Conservation (phyloP, 176 grass and related monocot species). For the Cenchrus purpureus region DNA sequence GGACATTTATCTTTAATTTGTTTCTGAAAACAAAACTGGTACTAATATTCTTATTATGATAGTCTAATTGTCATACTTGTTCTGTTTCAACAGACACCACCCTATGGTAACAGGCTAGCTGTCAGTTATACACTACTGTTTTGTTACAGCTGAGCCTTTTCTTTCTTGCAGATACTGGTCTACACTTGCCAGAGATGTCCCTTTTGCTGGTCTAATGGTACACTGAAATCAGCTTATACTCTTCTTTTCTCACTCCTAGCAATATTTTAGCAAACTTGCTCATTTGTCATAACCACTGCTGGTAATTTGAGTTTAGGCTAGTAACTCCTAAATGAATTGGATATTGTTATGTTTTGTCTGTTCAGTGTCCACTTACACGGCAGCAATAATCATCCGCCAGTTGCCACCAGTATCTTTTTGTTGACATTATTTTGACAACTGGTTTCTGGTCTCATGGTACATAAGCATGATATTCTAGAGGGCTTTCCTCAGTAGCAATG, state of each 20-base stretch:
- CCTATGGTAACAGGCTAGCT: conserved; percentile 25
- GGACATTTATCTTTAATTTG: not conserved
- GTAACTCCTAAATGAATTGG: conserved; percentile 9
- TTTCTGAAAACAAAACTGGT: conserved; percentile 21
- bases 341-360: not conserved
- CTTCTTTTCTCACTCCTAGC: conserved; percentile 26
- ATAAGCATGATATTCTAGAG: not conserved
- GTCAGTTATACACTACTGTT: not conserved
- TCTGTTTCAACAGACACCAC: conserved; percentile 27
- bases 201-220: conserved; percentile 98
- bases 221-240: conserved; percentile 29
- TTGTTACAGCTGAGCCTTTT: conserved; percentile 22
- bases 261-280: conserved; percentile 26
- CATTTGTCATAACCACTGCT: not conserved
- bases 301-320: conserved; percentile 10
- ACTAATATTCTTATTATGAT: conserved; percentile 11
- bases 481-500: not conserved
- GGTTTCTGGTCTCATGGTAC: not conserved
- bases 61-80: conserved; percentile 11
- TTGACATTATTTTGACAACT: not conserved
- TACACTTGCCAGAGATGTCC: conserved; percentile 96
- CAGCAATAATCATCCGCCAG: not conserved
- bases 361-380: not conserved
- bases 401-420: not conserved
- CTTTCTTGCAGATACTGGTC: conserved; percentile 79